These are phyloP conservation scores for Sporothrix luriei DNA, from an alignment of 2,329 filamentous ascomycete genomes.

Conservation along the genomic window DNA sequence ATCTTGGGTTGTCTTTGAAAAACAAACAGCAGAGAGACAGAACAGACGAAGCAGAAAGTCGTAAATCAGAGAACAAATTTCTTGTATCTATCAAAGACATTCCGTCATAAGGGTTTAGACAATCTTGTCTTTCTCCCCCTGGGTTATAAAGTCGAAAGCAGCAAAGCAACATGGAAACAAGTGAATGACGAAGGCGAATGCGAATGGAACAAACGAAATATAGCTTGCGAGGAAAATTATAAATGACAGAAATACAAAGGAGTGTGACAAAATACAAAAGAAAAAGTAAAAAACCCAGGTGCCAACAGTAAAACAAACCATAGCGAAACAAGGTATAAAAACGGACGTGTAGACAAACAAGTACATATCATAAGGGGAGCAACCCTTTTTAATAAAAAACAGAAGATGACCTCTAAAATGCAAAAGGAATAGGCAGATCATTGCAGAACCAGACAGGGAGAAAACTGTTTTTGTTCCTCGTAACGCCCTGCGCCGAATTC, in stretches of 20 bases:
- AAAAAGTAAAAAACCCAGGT: neutral
- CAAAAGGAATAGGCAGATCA: constrained; percentile 6
- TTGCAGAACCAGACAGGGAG: constrained; percentile 5
- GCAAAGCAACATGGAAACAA: constrained; percentile 11
- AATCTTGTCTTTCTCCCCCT: constrained; percentile 23
- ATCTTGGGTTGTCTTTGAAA: constrained; percentile 26
- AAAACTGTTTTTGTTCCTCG: neutral
- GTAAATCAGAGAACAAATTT: constrained; percentile 26
- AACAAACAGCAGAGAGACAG: neutral
- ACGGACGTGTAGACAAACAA: constrained; percentile 8
- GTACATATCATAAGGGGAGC: constrained; percentile 18
- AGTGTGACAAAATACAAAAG: neutral
- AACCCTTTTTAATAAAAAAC: neutral
- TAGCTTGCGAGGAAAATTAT: neutral
- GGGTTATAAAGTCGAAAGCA: constrained; percentile 29
- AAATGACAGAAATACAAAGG: neutral
- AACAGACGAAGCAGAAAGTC: neutral
- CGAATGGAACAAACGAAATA: neutral
- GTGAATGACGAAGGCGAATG: neutral
- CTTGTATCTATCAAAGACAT: constrained; percentile 33
- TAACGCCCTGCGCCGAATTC: constrained; percentile 15
- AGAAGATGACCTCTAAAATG: constrained; percentile 11
- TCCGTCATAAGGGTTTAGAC: constrained; percentile 26
- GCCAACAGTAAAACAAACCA: neutral
- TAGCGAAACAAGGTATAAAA: neutral